phyloP scores from a whole-genome alignment of 495 filamentous ascomycete species.

The Astrothelium macrocarpum region DNA sequence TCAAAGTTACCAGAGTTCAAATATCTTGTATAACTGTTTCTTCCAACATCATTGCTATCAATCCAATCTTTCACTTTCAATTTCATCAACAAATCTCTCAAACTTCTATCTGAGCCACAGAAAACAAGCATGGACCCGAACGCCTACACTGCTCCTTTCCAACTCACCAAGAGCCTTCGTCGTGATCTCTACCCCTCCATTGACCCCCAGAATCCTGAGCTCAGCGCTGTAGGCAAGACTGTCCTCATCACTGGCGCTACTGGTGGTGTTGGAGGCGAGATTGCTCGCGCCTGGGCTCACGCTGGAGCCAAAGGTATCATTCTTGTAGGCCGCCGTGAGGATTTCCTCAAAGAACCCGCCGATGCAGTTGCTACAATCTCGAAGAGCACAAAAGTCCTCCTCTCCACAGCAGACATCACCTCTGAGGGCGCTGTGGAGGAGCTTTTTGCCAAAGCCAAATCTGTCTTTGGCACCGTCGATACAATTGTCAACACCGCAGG shows the following conservation, averaged over 20 bases:
- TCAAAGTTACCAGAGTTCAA: not conserved
- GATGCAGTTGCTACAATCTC: conserved; percentile 1
- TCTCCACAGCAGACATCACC: conserved; percentile 12
- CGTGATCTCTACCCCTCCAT: conserved; percentile 11
- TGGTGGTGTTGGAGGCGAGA: conserved; percentile 17
- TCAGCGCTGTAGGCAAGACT: conserved; percentile 16
- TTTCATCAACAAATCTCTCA: not conserved
- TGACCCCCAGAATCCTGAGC: conserved; percentile 9
- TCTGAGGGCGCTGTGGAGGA: conserved; percentile 18
- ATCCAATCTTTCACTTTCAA: not conserved
- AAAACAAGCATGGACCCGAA: not conserved
- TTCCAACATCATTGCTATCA: not conserved
- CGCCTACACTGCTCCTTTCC: conserved; percentile 18
- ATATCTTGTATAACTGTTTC: not conserved
- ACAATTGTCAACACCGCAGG: not conserved
- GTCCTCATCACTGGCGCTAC: conserved; percentile 22
- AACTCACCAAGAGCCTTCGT: conserved; percentile 20
- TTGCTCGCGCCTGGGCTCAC: conserved; percentile 16
- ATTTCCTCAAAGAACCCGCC: conserved; percentile 11
- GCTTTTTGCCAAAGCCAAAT: conserved; percentile 14
- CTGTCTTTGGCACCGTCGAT: not conserved
- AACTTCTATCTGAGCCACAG: not conserved
- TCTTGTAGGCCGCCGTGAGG: conserved; percentile 19
- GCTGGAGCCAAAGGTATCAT: conserved; percentile 20
- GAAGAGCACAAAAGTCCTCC: conserved; percentile 12